phyloP scores from a whole-genome alignment of 441 rosid species.

The Gossypium lobatum region DNA sequence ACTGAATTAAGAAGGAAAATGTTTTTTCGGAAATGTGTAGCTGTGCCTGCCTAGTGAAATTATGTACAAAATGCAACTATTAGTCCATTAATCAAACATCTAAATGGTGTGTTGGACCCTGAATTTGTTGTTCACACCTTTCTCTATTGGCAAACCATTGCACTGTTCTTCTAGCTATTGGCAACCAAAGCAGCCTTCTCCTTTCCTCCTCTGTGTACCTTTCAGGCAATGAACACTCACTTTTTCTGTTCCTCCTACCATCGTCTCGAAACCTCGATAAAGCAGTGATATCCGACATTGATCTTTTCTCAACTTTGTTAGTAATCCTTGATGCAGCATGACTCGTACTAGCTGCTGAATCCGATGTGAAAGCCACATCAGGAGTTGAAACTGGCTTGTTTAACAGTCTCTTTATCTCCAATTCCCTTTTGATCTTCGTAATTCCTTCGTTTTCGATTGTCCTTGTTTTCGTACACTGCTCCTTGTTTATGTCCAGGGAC shows the following conservation, averaged over 20 bases:
- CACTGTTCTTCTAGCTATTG: constrained; percentile 73
- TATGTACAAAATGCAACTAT: background rate
- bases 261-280: constrained; percentile 43
- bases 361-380: constrained; percentile 24
- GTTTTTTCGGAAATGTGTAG: background rate
- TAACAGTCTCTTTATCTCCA: constrained; percentile 46
- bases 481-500: constrained; percentile 16
- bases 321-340: constrained; percentile 23
- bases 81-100: constrained; percentile 6
- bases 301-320: constrained; percentile 39
- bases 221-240: constrained; percentile 27
- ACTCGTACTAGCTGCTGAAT: constrained; percentile 13
- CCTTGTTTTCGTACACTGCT: background rate
- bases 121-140: constrained; percentile 26
- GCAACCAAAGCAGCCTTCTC: constrained; percentile 66
- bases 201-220: constrained; percentile 42
- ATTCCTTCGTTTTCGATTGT: constrained; percentile 24
- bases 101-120: constrained; percentile 28
- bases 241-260: constrained; percentile 19
- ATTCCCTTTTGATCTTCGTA: constrained; percentile 43
- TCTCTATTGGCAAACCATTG: constrained; percentile 85
- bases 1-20: background rate
- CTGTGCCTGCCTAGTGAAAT: background rate
- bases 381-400: constrained; percentile 7
- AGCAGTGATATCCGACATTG: constrained; percentile 74